Conservation (phyloP, 1,139 yeast species). For the Yamadazyma kanchanaburiensis region DNA sequence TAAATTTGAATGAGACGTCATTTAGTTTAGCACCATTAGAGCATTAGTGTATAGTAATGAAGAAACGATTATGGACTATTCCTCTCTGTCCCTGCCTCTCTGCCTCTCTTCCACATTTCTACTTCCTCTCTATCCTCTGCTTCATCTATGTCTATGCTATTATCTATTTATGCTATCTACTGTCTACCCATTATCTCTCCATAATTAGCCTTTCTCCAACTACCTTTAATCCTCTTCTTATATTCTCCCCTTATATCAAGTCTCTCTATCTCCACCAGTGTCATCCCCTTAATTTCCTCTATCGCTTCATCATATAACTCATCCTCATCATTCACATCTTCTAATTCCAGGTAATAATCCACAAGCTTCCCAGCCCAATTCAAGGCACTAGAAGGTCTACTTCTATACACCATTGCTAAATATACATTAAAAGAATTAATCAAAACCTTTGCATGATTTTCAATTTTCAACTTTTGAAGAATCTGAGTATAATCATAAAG, state of each 20-base stretch:
- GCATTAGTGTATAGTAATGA: slow-evolving; percentile 9
- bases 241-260: slow-evolving; percentile 1
- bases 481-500: slow-evolving; percentile 7
- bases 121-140: too few species aligned
- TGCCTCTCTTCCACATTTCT: too few species aligned
- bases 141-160: too few species aligned
- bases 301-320: slow-evolving; percentile 6
- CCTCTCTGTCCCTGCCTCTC: too few species aligned
- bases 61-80: too few species aligned
- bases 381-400: slow-evolving; percentile 6
- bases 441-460: slow-evolving; percentile 4
- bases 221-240: too few species aligned
- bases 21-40: slow-evolving; percentile 33
- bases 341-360: slow-evolving; percentile 5
- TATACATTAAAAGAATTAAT: slow-evolving; percentile 12
- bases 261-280: not conserved
- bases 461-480: slow-evolving; percentile 1
- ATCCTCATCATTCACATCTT: slow-evolving; percentile 3
- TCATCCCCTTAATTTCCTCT: slow-evolving; percentile 3
- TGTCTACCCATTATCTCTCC: too few species aligned
- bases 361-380: slow-evolving; percentile 11
- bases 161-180: too few species aligned
- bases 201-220: too few species aligned
- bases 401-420: slow-evolving; percentile 10
- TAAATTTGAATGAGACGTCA: slow-evolving; percentile 55